Conservation (phyloP, 2,329 filamentous ascomycete genomes). For the Aspergillus awamori region DNA sequence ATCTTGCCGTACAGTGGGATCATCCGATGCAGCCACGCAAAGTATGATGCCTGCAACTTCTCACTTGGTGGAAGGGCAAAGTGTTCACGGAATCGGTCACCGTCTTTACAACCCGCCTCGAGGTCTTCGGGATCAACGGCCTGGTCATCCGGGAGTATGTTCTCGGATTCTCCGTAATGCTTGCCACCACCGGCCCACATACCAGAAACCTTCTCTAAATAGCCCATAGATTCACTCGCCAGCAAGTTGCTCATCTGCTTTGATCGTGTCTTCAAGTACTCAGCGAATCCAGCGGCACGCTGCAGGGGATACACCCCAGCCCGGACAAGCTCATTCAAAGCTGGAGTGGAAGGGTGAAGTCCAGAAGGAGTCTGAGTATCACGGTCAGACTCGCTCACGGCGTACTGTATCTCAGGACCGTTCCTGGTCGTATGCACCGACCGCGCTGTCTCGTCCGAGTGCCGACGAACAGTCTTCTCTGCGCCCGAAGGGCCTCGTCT, state of each 20-base stretch:
- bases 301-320: conserved; percentile 77
- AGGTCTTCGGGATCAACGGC: conserved; percentile 59
- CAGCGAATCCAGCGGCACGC: conserved; percentile 78
- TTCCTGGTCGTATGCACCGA: conserved; percentile 26
- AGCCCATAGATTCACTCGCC: conserved; percentile 90
- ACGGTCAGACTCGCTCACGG: conserved; percentile 29
- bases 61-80: conserved; percentile 87
- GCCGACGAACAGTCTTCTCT: conserved; percentile 30
- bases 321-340: conserved; percentile 61
- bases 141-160: conserved; percentile 67
- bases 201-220: conserved; percentile 93
- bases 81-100: conserved; percentile 77
- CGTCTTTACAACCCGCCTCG: conserved; percentile 56
- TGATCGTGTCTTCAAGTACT: conserved; percentile 76
- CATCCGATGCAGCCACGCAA: conserved; percentile 86
- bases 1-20: conserved; percentile 94
- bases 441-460: conserved; percentile 41
- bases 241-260: conserved; percentile 80
- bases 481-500: conserved; percentile 32
- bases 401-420: conserved; percentile 21
- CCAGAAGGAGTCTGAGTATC: conserved; percentile 24
- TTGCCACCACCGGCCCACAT: conserved; percentile 93
- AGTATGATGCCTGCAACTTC: conserved; percentile 84
- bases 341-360: conserved; percentile 47
- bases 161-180: conserved; percentile 79